Conservation (phyloP, 768 basidiomycete genomes). For the Collybia nuda region DNA sequence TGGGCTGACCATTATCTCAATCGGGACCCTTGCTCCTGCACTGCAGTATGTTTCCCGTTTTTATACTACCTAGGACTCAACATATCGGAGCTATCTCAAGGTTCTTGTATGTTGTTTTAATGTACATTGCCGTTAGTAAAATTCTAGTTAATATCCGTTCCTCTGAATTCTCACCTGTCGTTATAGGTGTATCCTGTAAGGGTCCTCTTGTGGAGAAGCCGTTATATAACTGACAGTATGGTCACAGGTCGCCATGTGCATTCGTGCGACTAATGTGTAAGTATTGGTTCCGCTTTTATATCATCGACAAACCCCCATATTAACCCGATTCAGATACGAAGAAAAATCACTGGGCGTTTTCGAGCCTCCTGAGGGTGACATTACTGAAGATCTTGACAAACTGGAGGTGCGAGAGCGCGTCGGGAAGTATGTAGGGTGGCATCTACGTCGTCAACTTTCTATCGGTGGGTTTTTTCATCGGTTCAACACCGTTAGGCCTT, state of each 20-base stretch:
- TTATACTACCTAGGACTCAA: neutral
- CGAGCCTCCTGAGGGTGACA: conserved; percentile 46
- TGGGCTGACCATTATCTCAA: conserved; percentile 47
- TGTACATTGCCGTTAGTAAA: conserved; percentile 60
- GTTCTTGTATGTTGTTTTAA: conserved; percentile 77
- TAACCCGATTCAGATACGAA: conserved; percentile 48
- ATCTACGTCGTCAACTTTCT: conserved; percentile 62
- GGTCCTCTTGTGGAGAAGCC: neutral
- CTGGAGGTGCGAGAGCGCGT: conserved; percentile 40
- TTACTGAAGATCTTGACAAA: conserved; percentile 35
- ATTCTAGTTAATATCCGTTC: conserved; percentile 1
- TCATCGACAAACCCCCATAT: neutral
- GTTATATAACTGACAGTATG: neutral
- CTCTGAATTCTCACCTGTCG: neutral
- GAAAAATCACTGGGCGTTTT: conserved; percentile 71
- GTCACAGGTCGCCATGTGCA: conserved; percentile 53
- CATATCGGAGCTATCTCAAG: conserved; percentile 24
- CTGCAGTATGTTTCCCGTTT: conserved; percentile 49
- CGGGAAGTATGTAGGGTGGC: conserved; percentile 50
- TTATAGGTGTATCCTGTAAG: conserved; percentile 42
- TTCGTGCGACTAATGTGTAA: conserved; percentile 67
- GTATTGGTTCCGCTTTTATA: conserved; percentile 6
- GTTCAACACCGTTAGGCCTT: neutral
- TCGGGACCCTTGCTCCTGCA: conserved; percentile 61
- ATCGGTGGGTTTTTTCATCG: conserved; percentile 35